phyloP scores from a whole-genome alignment of 345 rosid genomes.

The Syzygium aqueum region DNA sequence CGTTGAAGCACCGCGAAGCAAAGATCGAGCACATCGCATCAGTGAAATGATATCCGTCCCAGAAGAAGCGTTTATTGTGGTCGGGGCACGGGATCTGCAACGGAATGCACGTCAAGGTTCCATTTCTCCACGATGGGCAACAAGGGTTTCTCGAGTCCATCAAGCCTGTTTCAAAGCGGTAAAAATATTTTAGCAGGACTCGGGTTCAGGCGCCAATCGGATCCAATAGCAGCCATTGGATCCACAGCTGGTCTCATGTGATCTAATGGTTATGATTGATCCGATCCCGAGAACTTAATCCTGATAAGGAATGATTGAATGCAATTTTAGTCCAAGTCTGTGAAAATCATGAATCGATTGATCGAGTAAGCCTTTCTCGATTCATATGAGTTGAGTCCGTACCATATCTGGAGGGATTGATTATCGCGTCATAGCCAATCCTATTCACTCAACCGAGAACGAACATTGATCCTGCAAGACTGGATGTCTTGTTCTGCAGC shows the following conservation, averaged over 20 bases:
- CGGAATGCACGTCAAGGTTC: constrained; percentile 39
- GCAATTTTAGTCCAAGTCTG: neutral
- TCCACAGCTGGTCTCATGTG: neutral
- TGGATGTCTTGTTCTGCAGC: constrained; percentile 18
- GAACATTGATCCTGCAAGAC: constrained; percentile 16
- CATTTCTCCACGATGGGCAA: constrained; percentile 35
- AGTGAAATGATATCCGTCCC: constrained; percentile 36
- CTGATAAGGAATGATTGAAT: neutral
- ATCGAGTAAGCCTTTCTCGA: neutral
- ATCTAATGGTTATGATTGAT: neutral
- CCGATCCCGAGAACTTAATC: neutral
- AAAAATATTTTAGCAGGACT: neutral
- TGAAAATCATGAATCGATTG: neutral
- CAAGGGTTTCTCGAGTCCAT: constrained; percentile 30
- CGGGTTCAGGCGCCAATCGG: neutral
- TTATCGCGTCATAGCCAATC: constrained; percentile 19
- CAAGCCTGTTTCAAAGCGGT: constrained; percentile 8
- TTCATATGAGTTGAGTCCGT: neutral
- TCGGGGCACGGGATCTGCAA: constrained; percentile 15
- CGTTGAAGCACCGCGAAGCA: constrained; percentile 24
- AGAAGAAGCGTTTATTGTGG: constrained; percentile 19
- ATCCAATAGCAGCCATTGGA: neutral
- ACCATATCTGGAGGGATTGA: constrained; percentile 29
- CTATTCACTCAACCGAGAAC: constrained; percentile 12
- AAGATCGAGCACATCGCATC: constrained; percentile 15